phyloP scores from a whole-genome alignment of 2,329 filamentous ascomycete genomes.

The Botrytis cinerea region DNA sequence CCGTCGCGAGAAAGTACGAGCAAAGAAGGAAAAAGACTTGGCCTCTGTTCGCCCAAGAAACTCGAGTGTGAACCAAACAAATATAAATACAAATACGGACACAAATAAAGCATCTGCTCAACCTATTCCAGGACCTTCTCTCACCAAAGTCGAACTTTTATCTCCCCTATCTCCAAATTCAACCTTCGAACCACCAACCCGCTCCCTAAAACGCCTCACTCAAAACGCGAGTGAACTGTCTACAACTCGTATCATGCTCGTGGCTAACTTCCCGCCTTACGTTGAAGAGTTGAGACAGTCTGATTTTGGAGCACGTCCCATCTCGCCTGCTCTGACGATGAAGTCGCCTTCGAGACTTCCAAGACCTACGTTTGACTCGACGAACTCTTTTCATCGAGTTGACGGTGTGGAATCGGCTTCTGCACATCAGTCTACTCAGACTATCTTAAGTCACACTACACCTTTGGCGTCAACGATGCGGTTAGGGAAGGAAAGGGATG shows the following conservation, averaged over 20 bases:
- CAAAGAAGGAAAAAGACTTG: constrained; percentile 35
- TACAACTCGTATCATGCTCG: background rate
- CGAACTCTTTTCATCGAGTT: background rate
- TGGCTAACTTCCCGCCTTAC: constrained; percentile 13
- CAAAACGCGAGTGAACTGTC: background rate
- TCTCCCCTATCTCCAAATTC: background rate
- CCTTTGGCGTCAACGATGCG: background rate
- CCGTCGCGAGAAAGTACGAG: constrained; percentile 34
- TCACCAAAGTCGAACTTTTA: no score
- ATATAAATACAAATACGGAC: background rate
- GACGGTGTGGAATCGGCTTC: background rate
- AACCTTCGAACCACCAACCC: background rate
- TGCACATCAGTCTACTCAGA: background rate
- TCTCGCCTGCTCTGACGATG: background rate
- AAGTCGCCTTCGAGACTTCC: background rate
- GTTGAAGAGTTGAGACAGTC: background rate
- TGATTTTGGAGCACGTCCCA: no score
- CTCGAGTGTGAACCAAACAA: background rate
- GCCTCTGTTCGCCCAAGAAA: constrained; percentile 24
- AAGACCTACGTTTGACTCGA: background rate
- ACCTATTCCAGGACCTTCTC: background rate
- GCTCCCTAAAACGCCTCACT: background rate
- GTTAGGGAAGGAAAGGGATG: background rate
- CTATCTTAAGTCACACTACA: background rate
- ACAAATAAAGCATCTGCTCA: background rate